A percentile compares a stretch with the other conserved stretches of the same genome.
These are phyloP conservation scores for Proliferodiscus dingleyae DNA, from an alignment of 2,329 filamentous ascomycete species.

Conservation along the genomic window DNA sequence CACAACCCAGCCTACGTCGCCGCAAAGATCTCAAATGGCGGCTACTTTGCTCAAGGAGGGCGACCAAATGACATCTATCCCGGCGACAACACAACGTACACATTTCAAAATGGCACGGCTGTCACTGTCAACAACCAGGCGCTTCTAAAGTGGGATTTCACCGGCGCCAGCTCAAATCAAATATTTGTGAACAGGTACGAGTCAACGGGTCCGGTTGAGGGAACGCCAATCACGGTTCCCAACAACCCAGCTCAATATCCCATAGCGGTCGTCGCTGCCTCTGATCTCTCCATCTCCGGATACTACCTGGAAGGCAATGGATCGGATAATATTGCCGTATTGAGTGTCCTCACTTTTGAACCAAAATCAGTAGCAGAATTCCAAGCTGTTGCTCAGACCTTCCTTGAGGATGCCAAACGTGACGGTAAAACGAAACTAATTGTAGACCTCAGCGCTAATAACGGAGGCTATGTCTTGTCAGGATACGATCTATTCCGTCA, in stretches of 20 bases:
- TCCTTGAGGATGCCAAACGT: constrained; percentile 40
- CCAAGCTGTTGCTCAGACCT: constrained; percentile 19
- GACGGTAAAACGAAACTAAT: constrained; percentile 51
- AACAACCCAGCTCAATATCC: constrained; percentile 7
- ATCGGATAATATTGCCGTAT: constrained; percentile 12
- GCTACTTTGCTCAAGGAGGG: constrained; percentile 33
- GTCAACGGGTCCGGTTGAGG: not conserved
- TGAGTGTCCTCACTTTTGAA: constrained; percentile 7
- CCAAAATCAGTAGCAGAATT: constrained; percentile 9
- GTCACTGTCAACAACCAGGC: constrained; percentile 29
- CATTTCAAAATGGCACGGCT: constrained; percentile 33
- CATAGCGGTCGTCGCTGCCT: constrained; percentile 5
- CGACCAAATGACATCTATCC: constrained; percentile 33
- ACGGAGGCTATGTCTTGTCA: constrained; percentile 45
- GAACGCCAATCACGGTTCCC: not conserved
- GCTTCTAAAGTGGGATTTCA: constrained; percentile 28
- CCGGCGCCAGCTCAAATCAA: constrained; percentile 1
- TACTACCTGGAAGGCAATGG: constrained; percentile 9
- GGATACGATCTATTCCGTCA: constrained; percentile 44
- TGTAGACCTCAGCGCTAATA: constrained; percentile 56
- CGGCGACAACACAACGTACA: constrained; percentile 31
- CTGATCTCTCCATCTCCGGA: constrained; percentile 9
- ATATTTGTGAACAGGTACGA: not conserved
- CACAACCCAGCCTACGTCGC: constrained; percentile 23
- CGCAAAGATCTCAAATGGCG: constrained; percentile 10